Evolutionary conservation across 768 basidiomycete species (phyloP).

Genomic region (Chalciporus piperatus): DNA sequence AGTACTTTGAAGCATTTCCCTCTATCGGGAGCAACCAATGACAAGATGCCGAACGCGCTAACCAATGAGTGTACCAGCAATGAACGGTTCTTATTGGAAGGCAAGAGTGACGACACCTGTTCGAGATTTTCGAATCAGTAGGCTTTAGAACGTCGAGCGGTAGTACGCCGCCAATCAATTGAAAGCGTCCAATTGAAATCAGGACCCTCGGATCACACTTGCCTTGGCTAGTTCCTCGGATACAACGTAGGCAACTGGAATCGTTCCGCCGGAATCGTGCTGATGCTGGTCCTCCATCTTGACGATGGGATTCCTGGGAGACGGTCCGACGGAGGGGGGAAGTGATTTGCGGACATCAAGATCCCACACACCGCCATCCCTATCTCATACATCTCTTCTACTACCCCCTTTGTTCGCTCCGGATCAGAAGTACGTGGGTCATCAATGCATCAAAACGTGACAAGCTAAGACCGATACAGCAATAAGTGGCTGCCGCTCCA

Average conservation of each 20-base stretch:
- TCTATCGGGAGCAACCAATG: conserved; percentile 23
- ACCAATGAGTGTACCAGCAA: conserved; percentile 63
- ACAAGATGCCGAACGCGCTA: conserved; percentile 49
- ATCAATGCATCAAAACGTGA: too few species aligned
- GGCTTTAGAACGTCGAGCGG: not conserved
- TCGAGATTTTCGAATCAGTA: not conserved
- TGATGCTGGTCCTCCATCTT: conserved; percentile 7
- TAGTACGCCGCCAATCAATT: too few species aligned
- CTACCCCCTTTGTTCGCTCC: too few species aligned
- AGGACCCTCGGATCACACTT: not conserved
- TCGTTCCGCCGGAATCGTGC: not conserved
- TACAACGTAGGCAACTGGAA: conserved; percentile 46
- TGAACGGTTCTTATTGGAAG: conserved; percentile 68
- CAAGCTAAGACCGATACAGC: too few species aligned
- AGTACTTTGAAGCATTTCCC: conserved; percentile 41
- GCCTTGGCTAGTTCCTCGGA: conserved; percentile 60
- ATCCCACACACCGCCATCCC: too few species aligned
- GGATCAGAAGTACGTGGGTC: too few species aligned
- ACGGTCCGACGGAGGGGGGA: not conserved
- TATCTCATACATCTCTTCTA: too few species aligned
- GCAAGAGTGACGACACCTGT: conserved; percentile 54
- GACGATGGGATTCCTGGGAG: not conserved
- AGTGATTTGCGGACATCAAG: too few species aligned
- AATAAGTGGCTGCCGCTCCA: too few species aligned
- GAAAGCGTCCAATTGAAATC: too few species aligned